Evolutionary conservation across 257 asterid genomes (phyloP).

Genomic region (Solanum etuberosum): DNA sequence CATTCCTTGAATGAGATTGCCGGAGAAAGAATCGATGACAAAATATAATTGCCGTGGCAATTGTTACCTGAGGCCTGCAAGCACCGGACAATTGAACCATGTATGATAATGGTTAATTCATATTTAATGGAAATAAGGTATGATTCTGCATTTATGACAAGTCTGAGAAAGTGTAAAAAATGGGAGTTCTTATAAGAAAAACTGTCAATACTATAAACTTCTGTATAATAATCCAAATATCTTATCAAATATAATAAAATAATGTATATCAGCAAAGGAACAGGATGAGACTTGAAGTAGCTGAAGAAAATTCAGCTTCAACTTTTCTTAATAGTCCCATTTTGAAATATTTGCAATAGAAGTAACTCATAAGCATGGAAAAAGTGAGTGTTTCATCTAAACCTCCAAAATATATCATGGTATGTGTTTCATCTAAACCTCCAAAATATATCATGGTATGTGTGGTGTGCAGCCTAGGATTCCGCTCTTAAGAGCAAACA

Average conservation of each 20-base stretch:
- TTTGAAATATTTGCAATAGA: not conserved
- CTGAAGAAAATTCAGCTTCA: not conserved
- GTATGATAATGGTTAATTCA: not conserved
- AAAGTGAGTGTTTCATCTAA: not conserved
- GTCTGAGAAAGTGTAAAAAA: not conserved
- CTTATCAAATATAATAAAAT: not conserved
- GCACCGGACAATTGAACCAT: not conserved
- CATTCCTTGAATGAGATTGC: conserved; percentile 81
- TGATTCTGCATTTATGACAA: not conserved
- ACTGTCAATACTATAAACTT: not conserved
- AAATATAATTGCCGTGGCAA: conserved; percentile 91
- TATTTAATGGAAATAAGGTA: not conserved
- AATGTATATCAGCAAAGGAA: not conserved
- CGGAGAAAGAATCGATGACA: conserved; percentile 95
- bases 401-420: not conserved
- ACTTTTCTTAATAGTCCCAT: not conserved
- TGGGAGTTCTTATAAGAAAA: not conserved
- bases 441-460: not conserved
- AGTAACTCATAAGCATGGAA: not conserved
- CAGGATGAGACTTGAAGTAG: not conserved
- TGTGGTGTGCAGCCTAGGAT: not conserved
- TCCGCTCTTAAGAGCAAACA: not conserved
- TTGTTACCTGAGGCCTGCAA: conserved; percentile 97
- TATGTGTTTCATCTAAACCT: not conserved
- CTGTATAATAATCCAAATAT: not conserved